These are phyloP conservation scores for Euphorbia neoarborescens DNA, from an alignment of 441 rosid species.

Conservation along the genomic window DNA sequence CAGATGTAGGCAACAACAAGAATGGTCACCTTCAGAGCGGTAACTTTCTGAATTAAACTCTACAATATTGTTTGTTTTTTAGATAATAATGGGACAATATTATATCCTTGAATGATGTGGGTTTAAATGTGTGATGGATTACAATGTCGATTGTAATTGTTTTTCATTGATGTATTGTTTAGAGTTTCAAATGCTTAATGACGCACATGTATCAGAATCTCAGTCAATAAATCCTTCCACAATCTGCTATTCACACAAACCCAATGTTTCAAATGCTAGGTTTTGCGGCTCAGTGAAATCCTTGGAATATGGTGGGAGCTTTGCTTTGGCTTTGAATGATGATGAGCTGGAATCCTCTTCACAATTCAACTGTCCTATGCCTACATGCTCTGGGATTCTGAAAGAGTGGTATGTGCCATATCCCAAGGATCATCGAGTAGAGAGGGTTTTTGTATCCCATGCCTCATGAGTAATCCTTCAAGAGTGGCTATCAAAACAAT, in stretches of 20 bases:
- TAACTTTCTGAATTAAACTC: slow-evolving; percentile 18
- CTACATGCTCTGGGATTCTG: slow-evolving; percentile 38
- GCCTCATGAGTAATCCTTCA: too few relatives aligned
- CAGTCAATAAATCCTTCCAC: slow-evolving; percentile 13
- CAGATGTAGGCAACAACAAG: slow-evolving; percentile 25
- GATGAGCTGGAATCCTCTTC: slow-evolving; percentile 25
- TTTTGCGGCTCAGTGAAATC: slow-evolving; percentile 18
- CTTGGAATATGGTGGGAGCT: slow-evolving; percentile 22
- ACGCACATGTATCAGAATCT: slow-evolving; percentile 17
- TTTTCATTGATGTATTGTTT: slow-evolving; percentile 20
- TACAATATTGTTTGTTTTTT: neutral
- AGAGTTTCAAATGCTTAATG: slow-evolving; percentile 36
- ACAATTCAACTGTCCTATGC: slow-evolving; percentile 29
- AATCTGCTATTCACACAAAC: slow-evolving; percentile 19
- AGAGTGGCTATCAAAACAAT: too few relatives aligned
- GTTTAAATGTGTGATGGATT: neutral
- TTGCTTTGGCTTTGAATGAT: slow-evolving; percentile 6
- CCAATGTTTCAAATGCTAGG: slow-evolving; percentile 26
- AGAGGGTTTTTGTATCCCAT: slow-evolving; percentile 33
- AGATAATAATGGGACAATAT: slow-evolving; percentile 3
- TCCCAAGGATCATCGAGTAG: slow-evolving; percentile 26
- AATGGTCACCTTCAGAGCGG: slow-evolving; percentile 39
- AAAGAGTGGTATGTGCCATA: slow-evolving; percentile 31
- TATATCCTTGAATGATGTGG: neutral
- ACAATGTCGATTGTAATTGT: slow-evolving; percentile 16